Evolutionary conservation across 805 yeast species (phyloP).

Genomic region (Candida fluviatilis): DNA sequence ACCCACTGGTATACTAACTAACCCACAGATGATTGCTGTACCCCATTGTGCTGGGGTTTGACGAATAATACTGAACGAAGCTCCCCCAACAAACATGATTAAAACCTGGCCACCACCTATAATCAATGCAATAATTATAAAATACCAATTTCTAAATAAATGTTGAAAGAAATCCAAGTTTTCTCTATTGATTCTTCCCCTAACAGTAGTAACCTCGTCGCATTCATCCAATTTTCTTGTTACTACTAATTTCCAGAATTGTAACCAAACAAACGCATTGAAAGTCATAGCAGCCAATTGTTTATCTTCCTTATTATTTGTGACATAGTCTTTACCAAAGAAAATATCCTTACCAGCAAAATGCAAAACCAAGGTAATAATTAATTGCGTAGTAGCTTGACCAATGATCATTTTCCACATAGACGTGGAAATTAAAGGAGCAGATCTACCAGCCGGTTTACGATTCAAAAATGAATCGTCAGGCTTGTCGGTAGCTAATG

Average conservation of each 20-base stretch:
- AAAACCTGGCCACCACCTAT: conserved; percentile 83
- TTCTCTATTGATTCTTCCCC: conserved; percentile 54
- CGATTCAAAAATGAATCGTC: conserved; percentile 73
- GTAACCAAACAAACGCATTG: conserved; percentile 97
- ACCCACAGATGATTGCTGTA: conserved; percentile 77
- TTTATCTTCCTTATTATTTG: conserved; percentile 43
- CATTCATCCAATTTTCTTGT: conserved; percentile 89
- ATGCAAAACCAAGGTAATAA: conserved; percentile 75
- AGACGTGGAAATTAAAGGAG: conserved; percentile 78
- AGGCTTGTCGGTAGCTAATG: conserved; percentile 96
- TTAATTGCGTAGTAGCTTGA: conserved; percentile 74
- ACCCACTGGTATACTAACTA: conserved; percentile 79
- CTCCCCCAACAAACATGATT: conserved; percentile 96
- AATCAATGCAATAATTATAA: conserved; percentile 63
- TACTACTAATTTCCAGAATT: conserved; percentile 87
- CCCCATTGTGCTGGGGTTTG: conserved; percentile 90
- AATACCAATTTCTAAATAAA: conserved; percentile 77
- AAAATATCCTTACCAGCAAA: conserved; percentile 67
- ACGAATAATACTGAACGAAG: conserved; percentile 79
- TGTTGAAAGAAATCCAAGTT: conserved; percentile 83
- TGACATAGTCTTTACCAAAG: conserved; percentile 25
- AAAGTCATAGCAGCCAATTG: conserved; percentile 83
- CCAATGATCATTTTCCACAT: conserved; percentile 99
- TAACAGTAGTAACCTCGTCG: conserved; percentile 56
- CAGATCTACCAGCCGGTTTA: conserved; percentile 77